Evolutionary conservation across 2,329 filamentous ascomycete genomes (phyloP), one percentile per base, ranked within the genome.

Genomic region (Macroventuria anomochaeta): DNA sequence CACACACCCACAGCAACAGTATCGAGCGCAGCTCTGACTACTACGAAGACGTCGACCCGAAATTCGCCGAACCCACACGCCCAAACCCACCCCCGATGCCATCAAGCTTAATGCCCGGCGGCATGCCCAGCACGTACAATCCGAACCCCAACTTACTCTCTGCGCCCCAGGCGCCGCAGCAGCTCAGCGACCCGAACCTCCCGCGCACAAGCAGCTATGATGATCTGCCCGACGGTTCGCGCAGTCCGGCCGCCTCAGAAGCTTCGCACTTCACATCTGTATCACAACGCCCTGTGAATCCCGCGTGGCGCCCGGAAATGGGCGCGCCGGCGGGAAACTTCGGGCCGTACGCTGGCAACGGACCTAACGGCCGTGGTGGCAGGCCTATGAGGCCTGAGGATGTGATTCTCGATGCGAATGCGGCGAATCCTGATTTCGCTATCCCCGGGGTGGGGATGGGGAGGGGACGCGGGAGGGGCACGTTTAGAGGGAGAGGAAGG

Each of bases 1-100:
- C 20, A 2, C 28, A 38, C 37, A 29, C 39, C 21, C 51, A 53
- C 26, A 34, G 20, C 17, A 53, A 53, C 33, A 39, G 32, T 17
- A 17, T 54, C 11, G 71, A 75, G 31, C 65, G 65, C 20, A 74
- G 64, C 42, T 80, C 81, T 10, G 69, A 83, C 58, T 97, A 97
- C 76, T 96, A 96, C 70, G 95, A 97, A 80, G 93, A 97, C 72
- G 86, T 96, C 11, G 92, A 96, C 62, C 92, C 93, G 37, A 89
- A 87, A 51, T 97, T 97, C 68, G 89, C 86, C 28, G 82, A 85
- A 51, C 75, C 77, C 21, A 48, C 63, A 58, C 62, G 53, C 48
- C 52, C 48, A 32, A 61, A 57, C 38, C 57, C 63, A 18, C 62
- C 73, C 68, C 63, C 64, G 48, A 54, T 73, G 52, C 70, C 74